phyloP scores from a whole-genome alignment of 352 stramenopile species.

The Phytophthora podocarpi region DNA sequence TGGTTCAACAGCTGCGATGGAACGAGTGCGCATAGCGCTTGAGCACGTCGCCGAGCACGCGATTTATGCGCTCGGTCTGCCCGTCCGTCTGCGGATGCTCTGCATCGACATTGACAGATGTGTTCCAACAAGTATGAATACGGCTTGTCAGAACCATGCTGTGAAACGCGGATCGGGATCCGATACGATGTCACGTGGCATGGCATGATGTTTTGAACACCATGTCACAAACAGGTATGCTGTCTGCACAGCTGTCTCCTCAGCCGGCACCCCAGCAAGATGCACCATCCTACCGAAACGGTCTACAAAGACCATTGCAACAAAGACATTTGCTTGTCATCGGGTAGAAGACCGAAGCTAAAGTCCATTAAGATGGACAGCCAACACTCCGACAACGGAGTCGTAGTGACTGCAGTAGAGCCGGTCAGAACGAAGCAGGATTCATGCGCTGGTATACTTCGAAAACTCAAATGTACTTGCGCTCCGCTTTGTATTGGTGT shows the following conservation, averaged over 20 bases:
- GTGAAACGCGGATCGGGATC: no score
- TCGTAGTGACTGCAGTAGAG: not conserved
- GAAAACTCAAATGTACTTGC: not conserved
- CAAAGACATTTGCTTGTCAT: no score
- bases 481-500: not conserved
- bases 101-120: conserved; percentile 23
- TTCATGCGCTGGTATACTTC: not conserved
- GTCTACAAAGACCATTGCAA: no score
- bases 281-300: not conserved
- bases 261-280: not conserved
- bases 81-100: conserved; percentile 30
- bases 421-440: not conserved
- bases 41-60: conserved; percentile 10
- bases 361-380: no score
- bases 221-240: no score
- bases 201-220: no score
- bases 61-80: conserved; percentile 33
- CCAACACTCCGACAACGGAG: not conserved
- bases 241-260: no score
- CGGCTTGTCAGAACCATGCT: no score
- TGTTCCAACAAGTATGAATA: conserved; percentile 22
- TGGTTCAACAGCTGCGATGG: no score
- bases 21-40: conserved; percentile 31
- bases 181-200: no score
- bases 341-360: no score